Evolutionary conservation across 2,329 filamentous ascomycete genomes (phyloP).

Genomic region (Botrytis medusae): DNA sequence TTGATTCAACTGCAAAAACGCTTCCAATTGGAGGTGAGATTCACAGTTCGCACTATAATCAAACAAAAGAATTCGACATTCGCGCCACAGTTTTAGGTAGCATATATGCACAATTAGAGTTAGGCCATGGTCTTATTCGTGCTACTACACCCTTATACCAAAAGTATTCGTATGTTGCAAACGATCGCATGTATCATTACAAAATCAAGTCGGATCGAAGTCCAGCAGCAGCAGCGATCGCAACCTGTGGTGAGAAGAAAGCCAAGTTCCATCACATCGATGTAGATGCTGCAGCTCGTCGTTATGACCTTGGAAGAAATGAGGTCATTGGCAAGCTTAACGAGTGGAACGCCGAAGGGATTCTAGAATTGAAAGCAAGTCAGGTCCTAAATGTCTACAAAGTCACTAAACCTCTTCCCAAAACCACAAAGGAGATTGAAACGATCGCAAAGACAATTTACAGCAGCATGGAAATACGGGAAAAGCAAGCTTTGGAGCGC

Average conservation of each 20-base stretch:
- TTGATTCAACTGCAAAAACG: slow-evolving; percentile 41
- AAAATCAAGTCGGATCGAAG: slow-evolving; percentile 43
- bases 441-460: slow-evolving; percentile 50
- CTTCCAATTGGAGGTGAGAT: slow-evolving; percentile 46
- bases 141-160: slow-evolving; percentile 58
- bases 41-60: slow-evolving; percentile 47
- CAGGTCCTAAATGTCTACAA: slow-evolving; percentile 57
- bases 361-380: slow-evolving; percentile 52
- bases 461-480: slow-evolving; percentile 50
- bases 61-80: slow-evolving; percentile 55
- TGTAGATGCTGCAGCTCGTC: slow-evolving; percentile 44
- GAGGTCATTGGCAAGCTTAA: slow-evolving; percentile 57
- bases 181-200: slow-evolving; percentile 38
- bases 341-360: slow-evolving; percentile 50
- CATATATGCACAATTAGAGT: slow-evolving; percentile 60
- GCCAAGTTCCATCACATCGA: slow-evolving; percentile 50
- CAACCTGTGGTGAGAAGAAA: slow-evolving; percentile 43
- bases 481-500: slow-evolving; percentile 53
- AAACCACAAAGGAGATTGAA: slow-evolving; percentile 44
- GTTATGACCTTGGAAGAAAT: slow-evolving; percentile 42
- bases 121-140: slow-evolving; percentile 56
- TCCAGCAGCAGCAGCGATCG: slow-evolving; percentile 47
- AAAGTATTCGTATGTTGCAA: slow-evolving; percentile 51
- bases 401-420: slow-evolving; percentile 49
- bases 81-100: slow-evolving; percentile 50